These are phyloP conservation scores for Fusarium drepaniforme DNA, from an alignment of 2,329 filamentous ascomycete species.

Conservation along the genomic window DNA sequence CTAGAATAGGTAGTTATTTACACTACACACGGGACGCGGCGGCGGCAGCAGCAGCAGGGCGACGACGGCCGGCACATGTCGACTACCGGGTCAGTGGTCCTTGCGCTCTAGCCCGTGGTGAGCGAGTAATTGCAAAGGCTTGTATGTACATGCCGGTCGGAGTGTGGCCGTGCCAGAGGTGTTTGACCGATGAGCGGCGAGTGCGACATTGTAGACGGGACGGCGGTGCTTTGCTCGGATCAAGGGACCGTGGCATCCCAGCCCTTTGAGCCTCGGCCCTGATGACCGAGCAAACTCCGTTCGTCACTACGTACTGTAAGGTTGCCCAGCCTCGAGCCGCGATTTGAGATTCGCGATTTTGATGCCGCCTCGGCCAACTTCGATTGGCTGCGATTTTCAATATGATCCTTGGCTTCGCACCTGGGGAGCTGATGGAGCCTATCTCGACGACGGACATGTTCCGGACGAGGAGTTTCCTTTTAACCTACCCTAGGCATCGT, in stretches of 20 bases:
- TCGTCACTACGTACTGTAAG: not conserved
- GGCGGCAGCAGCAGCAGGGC: not conserved
- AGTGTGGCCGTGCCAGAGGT: constrained; percentile 9
- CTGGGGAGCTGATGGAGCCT: constrained; percentile 1
- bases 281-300: constrained; percentile 24
- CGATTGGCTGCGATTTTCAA: constrained; percentile 14
- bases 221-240: constrained; percentile 37
- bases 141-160: constrained; percentile 1
- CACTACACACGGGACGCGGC: not conserved
- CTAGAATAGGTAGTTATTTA: constrained; percentile 16
- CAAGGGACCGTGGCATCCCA: constrained; percentile 38
- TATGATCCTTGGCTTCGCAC: not conserved
- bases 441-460: constrained; percentile 27
- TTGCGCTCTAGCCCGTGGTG: not conserved
- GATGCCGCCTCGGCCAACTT: constrained; percentile 5
- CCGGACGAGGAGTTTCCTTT: constrained; percentile 8
- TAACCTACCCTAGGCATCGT: constrained; percentile 8
- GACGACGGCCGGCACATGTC: not conserved
- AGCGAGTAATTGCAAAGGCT: not conserved
- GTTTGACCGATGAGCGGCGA: not conserved
- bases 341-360: constrained; percentile 4
- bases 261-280: constrained; percentile 41
- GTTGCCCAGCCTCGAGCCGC: not conserved
- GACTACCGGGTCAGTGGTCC: constrained; percentile 4
- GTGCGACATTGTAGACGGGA: constrained; percentile 1